These are phyloP conservation scores for Plenodomus biglobosus DNA, from an alignment of 2,329 filamentous ascomycete genomes.

Conservation along the genomic window DNA sequence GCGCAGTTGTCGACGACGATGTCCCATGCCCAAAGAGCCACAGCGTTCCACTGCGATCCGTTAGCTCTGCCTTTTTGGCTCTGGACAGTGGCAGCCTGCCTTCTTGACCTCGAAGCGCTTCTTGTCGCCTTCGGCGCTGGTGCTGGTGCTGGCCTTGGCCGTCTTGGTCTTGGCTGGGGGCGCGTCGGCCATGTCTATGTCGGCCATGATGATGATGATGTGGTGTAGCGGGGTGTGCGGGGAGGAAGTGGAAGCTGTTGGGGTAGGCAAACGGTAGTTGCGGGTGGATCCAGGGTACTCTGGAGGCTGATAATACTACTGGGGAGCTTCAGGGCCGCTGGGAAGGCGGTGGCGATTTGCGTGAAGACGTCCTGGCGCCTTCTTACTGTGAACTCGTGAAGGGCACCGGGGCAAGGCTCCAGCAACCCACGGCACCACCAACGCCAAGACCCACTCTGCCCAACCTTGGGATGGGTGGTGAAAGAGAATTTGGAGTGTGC, in stretches of 20 bases:
- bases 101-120: constrained; percentile 99
- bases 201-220: constrained; percentile 75
- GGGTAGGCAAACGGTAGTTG: constrained; percentile 1
- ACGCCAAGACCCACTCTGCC: constrained; percentile 15
- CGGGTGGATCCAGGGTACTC: neutral
- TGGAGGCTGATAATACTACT: neutral
- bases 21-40: constrained; percentile 98
- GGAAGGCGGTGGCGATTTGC: constrained; percentile 3
- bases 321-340: constrained; percentile 6
- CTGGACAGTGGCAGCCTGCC: constrained; percentile 59
- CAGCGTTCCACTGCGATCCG: constrained; percentile 83
- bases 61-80: no score
- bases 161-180: constrained; percentile 58
- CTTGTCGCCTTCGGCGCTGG: constrained; percentile 66
- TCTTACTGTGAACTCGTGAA: constrained; percentile 5
- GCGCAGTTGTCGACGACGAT: constrained; percentile 99
- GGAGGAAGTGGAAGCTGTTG: constrained; percentile 15
- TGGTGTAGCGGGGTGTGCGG: constrained; percentile 23
- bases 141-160: constrained; percentile 52
- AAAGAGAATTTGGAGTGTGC: neutral
- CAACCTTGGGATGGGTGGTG: constrained; percentile 1
- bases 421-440: constrained; percentile 6
- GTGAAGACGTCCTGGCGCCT: neutral
- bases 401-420: constrained; percentile 12
- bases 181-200: constrained; percentile 95